Percentiles rank a stretch among this genome's conserved stretches.
These are phyloP conservation scores for Albugo candida DNA, from an alignment of 352 stramenopile genomes.

Conservation along the genomic window DNA sequence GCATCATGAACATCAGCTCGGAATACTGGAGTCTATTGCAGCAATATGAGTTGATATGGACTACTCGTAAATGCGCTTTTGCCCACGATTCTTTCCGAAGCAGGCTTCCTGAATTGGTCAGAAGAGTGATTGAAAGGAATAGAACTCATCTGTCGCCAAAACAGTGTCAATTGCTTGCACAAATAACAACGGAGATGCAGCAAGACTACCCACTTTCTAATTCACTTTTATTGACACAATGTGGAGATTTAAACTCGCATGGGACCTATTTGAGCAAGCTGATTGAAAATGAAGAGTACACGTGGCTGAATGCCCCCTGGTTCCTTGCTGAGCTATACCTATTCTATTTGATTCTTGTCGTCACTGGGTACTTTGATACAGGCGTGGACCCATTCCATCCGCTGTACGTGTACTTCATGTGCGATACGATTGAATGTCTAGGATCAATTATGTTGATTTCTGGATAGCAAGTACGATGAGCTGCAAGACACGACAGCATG, in stretches of 20 bases:
- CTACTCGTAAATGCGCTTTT: no score
- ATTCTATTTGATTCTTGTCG: slow-evolving; percentile 40
- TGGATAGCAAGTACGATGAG: slow-evolving; percentile 27
- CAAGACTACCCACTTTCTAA: slow-evolving; percentile 19
- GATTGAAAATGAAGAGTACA: slow-evolving; percentile 22
- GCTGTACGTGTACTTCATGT: slow-evolving; percentile 9
- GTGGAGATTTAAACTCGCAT: slow-evolving; percentile 17
- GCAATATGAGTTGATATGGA: no score
- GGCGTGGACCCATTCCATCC: slow-evolving; percentile 44
- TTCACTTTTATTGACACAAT: slow-evolving; percentile 20
- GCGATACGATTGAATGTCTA: background rate
- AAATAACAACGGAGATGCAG: slow-evolving; percentile 26
- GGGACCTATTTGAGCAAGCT: slow-evolving; percentile 25
- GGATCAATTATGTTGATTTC: background rate
- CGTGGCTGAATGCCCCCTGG: slow-evolving; percentile 54
- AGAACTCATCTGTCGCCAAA: slow-evolving; percentile 12
- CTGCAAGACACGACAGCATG: slow-evolving; percentile 30
- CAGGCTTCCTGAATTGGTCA: no score
- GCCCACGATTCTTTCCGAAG: no score
- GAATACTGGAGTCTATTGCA: no score
- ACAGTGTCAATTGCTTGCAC: slow-evolving; percentile 16
- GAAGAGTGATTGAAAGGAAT: no score
- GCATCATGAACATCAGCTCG: no score
- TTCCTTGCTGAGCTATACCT: slow-evolving; percentile 61
- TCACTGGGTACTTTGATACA: slow-evolving; percentile 40